Conservation (phyloP, 2,329 filamentous ascomycete species). For the Eurotiales sp. region DNA sequence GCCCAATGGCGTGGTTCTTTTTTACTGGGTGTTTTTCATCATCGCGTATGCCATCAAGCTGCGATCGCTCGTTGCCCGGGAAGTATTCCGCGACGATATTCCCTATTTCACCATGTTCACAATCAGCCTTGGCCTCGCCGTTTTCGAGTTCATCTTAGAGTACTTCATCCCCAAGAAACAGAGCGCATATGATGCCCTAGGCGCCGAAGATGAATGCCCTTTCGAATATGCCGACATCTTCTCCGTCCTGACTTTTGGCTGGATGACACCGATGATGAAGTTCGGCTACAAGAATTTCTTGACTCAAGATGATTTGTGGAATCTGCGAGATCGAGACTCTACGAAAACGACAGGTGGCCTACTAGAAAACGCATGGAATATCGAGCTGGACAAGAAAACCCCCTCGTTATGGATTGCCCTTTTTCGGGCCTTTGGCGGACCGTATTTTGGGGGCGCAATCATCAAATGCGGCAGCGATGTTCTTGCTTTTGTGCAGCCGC, state of each 20-base stretch:
- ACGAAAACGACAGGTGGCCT: conserved; percentile 67
- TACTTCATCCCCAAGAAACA: conserved; percentile 80
- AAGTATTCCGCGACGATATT: conserved; percentile 62
- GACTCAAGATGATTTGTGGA: conserved; percentile 95
- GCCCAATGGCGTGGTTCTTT: conserved; percentile 80
- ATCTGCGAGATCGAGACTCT: conserved; percentile 73
- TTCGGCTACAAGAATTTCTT: conserved; percentile 87
- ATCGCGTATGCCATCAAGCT: conserved; percentile 78
- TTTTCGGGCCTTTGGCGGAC: conserved; percentile 77
- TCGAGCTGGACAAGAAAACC: conserved; percentile 67
- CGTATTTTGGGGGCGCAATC: conserved; percentile 74
- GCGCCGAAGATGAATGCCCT: conserved; percentile 63
- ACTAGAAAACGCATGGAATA: conserved; percentile 72
- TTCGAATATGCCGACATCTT: conserved; percentile 93
- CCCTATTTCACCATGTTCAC: conserved; percentile 77
- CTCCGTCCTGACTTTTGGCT: conserved; percentile 87
- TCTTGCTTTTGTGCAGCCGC: conserved; percentile 84
- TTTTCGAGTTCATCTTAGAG: conserved; percentile 71
- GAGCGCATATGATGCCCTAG: conserved; percentile 65
- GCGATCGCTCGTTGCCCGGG: conserved; percentile 76
- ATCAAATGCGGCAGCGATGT: conserved; percentile 89
- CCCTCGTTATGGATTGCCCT: conserved; percentile 86
- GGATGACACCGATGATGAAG: conserved; percentile 99
- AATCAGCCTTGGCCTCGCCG: conserved; percentile 65
- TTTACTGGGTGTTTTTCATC: conserved; percentile 87